Evolutionary conservation across 1,284 basidiomycete genomes (phyloP), one percentile per base, ranked within the genome.

Genomic region (Moesziomyces sp.): DNA sequence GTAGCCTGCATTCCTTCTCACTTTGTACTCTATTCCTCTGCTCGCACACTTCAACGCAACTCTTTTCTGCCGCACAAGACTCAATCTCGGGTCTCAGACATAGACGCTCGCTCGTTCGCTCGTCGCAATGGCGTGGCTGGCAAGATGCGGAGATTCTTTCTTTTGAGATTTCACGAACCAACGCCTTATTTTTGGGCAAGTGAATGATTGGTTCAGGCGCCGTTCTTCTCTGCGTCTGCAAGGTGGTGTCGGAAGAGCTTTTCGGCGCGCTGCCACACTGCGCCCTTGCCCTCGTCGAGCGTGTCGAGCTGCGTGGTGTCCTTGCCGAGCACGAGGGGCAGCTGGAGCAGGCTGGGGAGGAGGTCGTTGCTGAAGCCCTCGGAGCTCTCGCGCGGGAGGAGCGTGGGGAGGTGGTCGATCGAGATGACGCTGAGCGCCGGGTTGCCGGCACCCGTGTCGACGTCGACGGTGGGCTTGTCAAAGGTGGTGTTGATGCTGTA

Each of bases 401-500:
- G 86, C 42, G 97, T 98, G 21, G 97, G 97, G 66, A 99, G 88
- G 85, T 99, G 97, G 86, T 99, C 97, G 75, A 99, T 99, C 30
- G 96, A 97, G 77, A 98, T 91, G 72, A 98, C 93, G 18, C 90
- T 92, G 65, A 97, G 82, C 3, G 88, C 26, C 1, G 77, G 75
- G 58, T 74, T 62, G 19, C 80, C 80, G 1, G 47, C 47, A 6
- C 70, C 65, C 13, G 67, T 63, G 0, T 75, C 63, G 51, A 97
- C 94, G 70, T 91, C 88, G 46, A 98, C 93, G 2, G 96, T 98
- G 13, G 97, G 97, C 73, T 93, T 88, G 57, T 91, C 89, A 85
- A 99, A 99, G 3, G 94, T 96, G 19, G 97, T 99, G 87, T 98
- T 98, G 86, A 97, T 89, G 64, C 86, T 88, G 87, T 99, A 99